Base-by-base conservation (phyloP, 148 eudicot genomes). In the Nepenthes gracilis region DNA sequence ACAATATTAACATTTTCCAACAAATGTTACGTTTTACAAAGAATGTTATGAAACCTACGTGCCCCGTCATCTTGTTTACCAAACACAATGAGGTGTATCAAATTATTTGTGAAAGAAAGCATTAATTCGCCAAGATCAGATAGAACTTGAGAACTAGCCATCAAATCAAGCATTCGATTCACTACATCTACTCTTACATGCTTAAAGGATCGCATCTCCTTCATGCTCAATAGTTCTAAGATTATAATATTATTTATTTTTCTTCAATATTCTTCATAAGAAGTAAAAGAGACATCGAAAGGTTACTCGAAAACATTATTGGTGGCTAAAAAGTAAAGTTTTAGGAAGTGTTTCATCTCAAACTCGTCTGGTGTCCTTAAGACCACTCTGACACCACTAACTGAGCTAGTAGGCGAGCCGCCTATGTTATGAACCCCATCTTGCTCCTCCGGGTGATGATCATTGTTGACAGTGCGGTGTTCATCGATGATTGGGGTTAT, bases 201-300 rank as follows among this genome's bases (percentile, higher is more conserved):
- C 0, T 45, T 56, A 64, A 79, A 80, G 5, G 74, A 71, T 47
- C 71, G 80, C 1, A 80, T 83, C 35, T 71, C 75, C 47, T 72
- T 85, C 2, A 47, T 37, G 40, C 76, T 77, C 2, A 85, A 45
- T 1, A 85, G 14, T 65, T 85, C 83, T 1, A 63, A 1, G 5
- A 67, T 47, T 1, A 63, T 64, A 1, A 82, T 77, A 53, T 75
- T 82, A 37, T 77, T 61, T 1, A 74, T 12, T 15, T 80, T 69
- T 56, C 77, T 77, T 85, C 87, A 82, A 64, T 68, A 59, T 60
- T 77, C 71, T 1, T 83, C 81, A 9, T 75, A 75, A 0, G 83
- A 76, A 5, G 78, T 78, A 32, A 75, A 70, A 40, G 77, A 2
- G 12, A 85, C 53, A 47, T 63, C 35, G 65, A 59, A 37, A 62